Percentiles rank a stretch among this genome's conserved stretches.
Conservation (phyloP, 2,329 filamentous ascomycete species). For the Cladosporium phlei region DNA sequence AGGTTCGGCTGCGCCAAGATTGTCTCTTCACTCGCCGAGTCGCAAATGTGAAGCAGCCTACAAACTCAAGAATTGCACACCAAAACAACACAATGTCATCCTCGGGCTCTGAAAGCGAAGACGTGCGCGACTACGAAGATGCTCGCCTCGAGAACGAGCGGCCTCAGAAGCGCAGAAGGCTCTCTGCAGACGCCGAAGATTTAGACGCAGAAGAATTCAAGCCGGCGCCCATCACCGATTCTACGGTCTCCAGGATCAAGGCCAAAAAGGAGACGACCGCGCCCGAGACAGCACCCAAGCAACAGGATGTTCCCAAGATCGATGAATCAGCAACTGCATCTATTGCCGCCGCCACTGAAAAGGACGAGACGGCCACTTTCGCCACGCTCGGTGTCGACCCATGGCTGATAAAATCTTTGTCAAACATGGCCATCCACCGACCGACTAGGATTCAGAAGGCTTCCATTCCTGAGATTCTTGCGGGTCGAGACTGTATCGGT, state of each 20-base stretch:
- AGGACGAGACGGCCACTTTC: slow-evolving; percentile 27
- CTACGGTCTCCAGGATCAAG: slow-evolving; percentile 22
- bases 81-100: background rate
- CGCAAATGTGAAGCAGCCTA: background rate
- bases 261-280: slow-evolving; percentile 15
- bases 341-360: slow-evolving; percentile 27
- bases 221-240: slow-evolving; percentile 7
- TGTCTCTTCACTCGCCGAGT: background rate
- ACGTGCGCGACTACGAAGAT: slow-evolving; percentile 7
- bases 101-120: slow-evolving; percentile 2
- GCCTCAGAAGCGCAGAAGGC: slow-evolving; percentile 23
- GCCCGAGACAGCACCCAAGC: background rate
- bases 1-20: slow-evolving; percentile 6
- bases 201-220: slow-evolving; percentile 6
- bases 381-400: slow-evolving; percentile 27
- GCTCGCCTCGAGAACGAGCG: slow-evolving; percentile 13
- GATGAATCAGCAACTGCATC: slow-evolving; percentile 14
- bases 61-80: too few relatives aligned
- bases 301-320: background rate
- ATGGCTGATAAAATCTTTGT: slow-evolving; percentile 82
- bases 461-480: slow-evolving; percentile 87
- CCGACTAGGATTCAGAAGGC: slow-evolving; percentile 90
- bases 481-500: slow-evolving; percentile 89
- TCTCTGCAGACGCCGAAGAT: slow-evolving; percentile 17
- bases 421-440: slow-evolving; percentile 72